phyloP scores from a whole-genome alignment of 2,329 filamentous ascomycete species.

The Ophiostoma sp. region DNA sequence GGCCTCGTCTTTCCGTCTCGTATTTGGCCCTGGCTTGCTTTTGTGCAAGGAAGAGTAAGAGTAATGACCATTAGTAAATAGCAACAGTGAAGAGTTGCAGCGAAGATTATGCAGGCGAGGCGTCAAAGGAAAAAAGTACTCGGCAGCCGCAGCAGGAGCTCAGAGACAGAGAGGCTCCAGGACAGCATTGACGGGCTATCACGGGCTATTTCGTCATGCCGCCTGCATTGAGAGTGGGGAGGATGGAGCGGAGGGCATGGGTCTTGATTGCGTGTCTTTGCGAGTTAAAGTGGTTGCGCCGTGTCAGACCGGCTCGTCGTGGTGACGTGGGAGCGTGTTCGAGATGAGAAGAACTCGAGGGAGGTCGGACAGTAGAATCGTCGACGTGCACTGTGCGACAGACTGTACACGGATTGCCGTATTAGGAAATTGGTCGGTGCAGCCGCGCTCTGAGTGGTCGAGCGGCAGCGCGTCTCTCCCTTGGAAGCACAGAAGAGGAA shows the following conservation, averaged over 20 bases:
- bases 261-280: neutral
- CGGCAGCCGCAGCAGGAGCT: neutral
- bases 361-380: neutral
- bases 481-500: slow-evolving; percentile 5
- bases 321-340: neutral
- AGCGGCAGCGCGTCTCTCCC: neutral
- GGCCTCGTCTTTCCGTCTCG: neutral
- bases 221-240: neutral
- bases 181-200: no score
- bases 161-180: neutral
- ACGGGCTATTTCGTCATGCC: neutral
- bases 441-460: neutral
- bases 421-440: neutral
- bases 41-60: neutral
- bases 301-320: neutral
- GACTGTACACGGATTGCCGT: neutral
- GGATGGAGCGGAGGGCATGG: neutral
- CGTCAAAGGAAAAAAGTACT: neutral
- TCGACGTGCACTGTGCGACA: neutral
- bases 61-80: no score
- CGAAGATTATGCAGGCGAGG: neutral
- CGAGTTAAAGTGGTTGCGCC: neutral
- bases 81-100: neutral
- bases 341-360: neutral
- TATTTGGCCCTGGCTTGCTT: neutral